Conservation (phyloP, 108 stramenopile genomes). For the Licmophora abbreviata region DNA sequence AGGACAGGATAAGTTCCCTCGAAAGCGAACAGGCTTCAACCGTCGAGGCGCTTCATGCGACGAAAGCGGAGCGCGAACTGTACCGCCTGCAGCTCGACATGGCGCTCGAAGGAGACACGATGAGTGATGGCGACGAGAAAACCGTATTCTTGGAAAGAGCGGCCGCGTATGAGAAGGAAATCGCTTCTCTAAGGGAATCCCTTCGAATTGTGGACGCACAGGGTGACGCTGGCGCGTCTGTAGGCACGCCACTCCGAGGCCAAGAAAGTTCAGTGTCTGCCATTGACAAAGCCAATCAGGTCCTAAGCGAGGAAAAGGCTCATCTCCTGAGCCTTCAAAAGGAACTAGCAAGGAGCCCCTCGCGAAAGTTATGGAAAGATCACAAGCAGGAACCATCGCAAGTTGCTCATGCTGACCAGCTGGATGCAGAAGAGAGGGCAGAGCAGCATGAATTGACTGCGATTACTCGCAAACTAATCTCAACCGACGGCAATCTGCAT, state of each 20-base stretch:
- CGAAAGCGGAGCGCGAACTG: conserved; percentile 32
- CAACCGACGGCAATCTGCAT: conserved; percentile 5
- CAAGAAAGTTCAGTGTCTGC: neutral
- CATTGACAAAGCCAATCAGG: neutral
- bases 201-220: conserved; percentile 5
- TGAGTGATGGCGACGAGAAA: conserved; percentile 4
- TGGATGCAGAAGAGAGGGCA: conserved; percentile 13
- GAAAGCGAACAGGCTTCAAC: neutral
- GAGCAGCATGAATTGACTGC: conserved; percentile 18
- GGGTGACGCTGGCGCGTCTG: neutral
- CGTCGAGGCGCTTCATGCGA: conserved; percentile 1
- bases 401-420: too few relatives aligned
- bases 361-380: too few relatives aligned
- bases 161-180: conserved; percentile 36
- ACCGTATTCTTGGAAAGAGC: conserved; percentile 20
- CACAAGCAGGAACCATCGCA: too few relatives aligned
- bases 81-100: conserved; percentile 28
- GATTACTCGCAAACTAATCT: conserved; percentile 15
- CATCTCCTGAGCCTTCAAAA: neutral
- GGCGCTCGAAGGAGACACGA: neutral
- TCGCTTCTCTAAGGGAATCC: conserved; percentile 21
- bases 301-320: conserved; percentile 3
- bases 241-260: neutral
- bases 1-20: conserved; percentile 1
- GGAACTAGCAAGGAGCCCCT: too few relatives aligned